These are phyloP conservation scores for Emergomyces orientalis DNA, from an alignment of 2,329 filamentous ascomycete genomes.

Conservation along the genomic window DNA sequence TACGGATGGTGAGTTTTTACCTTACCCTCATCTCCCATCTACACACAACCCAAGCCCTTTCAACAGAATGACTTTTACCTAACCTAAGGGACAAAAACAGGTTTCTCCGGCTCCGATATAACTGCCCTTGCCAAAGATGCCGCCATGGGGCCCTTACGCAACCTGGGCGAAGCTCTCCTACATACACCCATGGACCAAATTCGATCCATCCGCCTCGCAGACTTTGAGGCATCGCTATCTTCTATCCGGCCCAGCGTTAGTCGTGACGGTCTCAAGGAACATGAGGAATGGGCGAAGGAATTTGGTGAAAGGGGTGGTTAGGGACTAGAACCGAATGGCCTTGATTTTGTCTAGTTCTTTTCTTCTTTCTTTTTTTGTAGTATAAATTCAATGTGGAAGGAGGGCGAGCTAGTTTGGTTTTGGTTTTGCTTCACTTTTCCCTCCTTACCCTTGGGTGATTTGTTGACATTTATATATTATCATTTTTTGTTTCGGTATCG, in stretches of 20 bases:
- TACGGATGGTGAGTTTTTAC: conserved; percentile 61
- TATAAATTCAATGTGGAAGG: background rate
- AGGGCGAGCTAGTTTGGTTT: background rate
- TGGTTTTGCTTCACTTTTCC: background rate
- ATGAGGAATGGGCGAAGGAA: conserved; percentile 87
- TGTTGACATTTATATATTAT: background rate
- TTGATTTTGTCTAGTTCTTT: background rate
- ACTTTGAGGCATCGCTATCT: conserved; percentile 74
- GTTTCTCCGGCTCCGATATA: conserved; percentile 96
- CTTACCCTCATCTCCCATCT: background rate
- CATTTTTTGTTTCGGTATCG: background rate
- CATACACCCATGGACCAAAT: conserved; percentile 94
- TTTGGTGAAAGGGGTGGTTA: conserved; percentile 86
- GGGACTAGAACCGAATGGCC: background rate
- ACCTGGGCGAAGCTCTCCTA: conserved; percentile 78
- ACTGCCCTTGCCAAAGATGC: conserved; percentile 95
- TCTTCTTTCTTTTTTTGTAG: background rate
- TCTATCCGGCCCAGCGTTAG: conserved; percentile 88
- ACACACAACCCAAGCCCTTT: background rate
- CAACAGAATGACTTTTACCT: background rate
- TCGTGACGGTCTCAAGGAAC: conserved; percentile 71
- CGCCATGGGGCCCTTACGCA: conserved; percentile 89
- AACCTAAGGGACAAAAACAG: conserved; percentile 37
- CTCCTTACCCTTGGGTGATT: background rate
- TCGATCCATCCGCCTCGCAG: conserved; percentile 67